phyloP scores from a whole-genome alignment of 345 rosid genomes.

The Euphorbia lathyris region DNA sequence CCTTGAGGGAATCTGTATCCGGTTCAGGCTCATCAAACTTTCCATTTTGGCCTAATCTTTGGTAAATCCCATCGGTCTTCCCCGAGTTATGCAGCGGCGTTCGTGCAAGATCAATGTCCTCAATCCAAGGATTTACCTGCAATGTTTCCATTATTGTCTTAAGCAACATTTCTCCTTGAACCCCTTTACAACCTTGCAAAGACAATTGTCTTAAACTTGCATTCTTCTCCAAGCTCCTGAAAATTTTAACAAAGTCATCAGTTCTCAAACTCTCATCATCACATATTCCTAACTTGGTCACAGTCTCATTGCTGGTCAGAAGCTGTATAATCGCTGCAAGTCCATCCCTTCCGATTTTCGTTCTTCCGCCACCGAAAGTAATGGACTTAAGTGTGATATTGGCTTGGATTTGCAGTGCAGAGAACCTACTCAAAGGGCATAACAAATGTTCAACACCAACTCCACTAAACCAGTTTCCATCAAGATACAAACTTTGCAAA shows the following conservation, averaged over 20 bases:
- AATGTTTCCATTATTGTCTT: slow-evolving; percentile 68
- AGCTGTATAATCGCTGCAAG: slow-evolving; percentile 71
- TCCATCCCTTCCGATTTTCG: slow-evolving; percentile 74
- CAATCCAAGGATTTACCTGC: slow-evolving; percentile 86
- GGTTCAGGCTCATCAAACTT: slow-evolving; percentile 43
- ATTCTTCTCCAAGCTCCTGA: slow-evolving; percentile 71
- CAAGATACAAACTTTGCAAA: slow-evolving; percentile 62
- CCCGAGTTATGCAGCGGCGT: slow-evolving; percentile 76
- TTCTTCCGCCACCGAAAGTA: slow-evolving; percentile 63
- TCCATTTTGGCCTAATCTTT: slow-evolving; percentile 73
- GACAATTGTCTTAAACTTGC: slow-evolving; percentile 67
- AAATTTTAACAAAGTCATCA: slow-evolving; percentile 62
- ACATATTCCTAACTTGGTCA: slow-evolving; percentile 58
- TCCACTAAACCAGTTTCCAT: slow-evolving; percentile 78
- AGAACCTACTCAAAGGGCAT: slow-evolving; percentile 90
- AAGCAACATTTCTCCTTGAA: slow-evolving; percentile 62
- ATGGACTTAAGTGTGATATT: slow-evolving; percentile 67
- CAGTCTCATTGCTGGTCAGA: slow-evolving; percentile 69
- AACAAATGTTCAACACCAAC: slow-evolving; percentile 72
- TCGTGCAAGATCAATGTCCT: slow-evolving; percentile 74
- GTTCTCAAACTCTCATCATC: slow-evolving; percentile 77
- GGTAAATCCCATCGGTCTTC: slow-evolving; percentile 60
- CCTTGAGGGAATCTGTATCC: slow-evolving; percentile 65
- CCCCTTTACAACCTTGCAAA: slow-evolving; percentile 83
- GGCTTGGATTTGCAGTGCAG: slow-evolving; percentile 82